phyloP scores from a whole-genome alignment of 306 rosid genomes.

The Castanea crenata region DNA sequence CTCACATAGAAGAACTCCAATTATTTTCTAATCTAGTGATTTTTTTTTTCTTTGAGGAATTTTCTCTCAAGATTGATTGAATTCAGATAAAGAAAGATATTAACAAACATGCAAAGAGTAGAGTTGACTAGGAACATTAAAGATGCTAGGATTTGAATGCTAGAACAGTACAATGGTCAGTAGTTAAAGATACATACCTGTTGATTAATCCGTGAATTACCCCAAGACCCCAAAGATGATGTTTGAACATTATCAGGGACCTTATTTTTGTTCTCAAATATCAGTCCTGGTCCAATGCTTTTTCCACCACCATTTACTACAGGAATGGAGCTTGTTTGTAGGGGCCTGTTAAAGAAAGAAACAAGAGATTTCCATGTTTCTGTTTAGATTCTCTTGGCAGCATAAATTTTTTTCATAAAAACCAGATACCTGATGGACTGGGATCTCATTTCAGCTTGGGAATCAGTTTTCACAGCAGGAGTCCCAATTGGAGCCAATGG shows the following conservation, averaged over 20 bases:
- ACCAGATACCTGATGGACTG: constrained; percentile 58
- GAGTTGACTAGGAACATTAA: background rate
- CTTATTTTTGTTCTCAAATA: constrained; percentile 67
- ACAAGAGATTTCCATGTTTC: constrained; percentile 11
- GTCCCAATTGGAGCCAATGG: constrained; percentile 90
- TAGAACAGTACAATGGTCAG: background rate
- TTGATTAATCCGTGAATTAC: constrained; percentile 62
- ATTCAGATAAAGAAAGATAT: no score
- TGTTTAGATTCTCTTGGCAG: background rate
- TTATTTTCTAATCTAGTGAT: background rate
- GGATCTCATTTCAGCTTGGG: constrained; percentile 60
- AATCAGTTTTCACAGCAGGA: constrained; percentile 76
- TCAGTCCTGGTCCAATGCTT: constrained; percentile 42
- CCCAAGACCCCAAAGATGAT: constrained; percentile 76
- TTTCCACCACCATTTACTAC: constrained; percentile 49
- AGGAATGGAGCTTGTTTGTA: constrained; percentile 49
- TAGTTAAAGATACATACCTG: constrained; percentile 50
- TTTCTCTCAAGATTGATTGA: background rate
- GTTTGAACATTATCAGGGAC: constrained; percentile 59
- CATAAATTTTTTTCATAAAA: constrained; percentile 8
- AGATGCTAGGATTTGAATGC: background rate
- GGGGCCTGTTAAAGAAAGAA: constrained; percentile 46
- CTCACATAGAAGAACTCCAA: no score
- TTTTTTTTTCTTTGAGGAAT: no score
- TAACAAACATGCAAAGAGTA: background rate